Conservation (phyloP, 495 filamentous ascomycete species). For the Penicillium tannophilum region DNA sequence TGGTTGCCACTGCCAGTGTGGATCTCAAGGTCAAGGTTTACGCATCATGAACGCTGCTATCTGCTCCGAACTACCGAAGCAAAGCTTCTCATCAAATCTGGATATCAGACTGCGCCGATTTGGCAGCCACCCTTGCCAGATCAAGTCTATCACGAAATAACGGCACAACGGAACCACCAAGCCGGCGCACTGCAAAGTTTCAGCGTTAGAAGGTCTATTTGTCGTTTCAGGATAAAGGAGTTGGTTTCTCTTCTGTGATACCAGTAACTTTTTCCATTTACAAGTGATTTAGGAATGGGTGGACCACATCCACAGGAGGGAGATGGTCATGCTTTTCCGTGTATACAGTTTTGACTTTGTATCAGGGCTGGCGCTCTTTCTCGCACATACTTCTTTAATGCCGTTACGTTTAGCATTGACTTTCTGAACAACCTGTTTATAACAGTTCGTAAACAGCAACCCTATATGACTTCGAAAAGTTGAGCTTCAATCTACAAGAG, state of each 20-base stretch:
- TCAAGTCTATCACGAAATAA: constrained; percentile 16
- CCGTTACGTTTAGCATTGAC: constrained; percentile 10
- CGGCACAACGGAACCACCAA: constrained; percentile 11
- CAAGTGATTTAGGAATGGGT: constrained; percentile 20
- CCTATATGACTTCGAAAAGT: neutral
- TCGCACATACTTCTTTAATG: constrained; percentile 29
- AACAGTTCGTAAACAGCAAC: neutral
- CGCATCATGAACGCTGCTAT: constrained; percentile 36
- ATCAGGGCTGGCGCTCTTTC: constrained; percentile 13
- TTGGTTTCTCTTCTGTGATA: constrained; percentile 36
- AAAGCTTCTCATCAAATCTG: constrained; percentile 1
- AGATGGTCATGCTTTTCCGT: constrained; percentile 7
- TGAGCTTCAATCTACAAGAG: neutral
- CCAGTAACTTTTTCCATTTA: constrained; percentile 30
- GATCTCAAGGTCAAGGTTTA: constrained; percentile 65
- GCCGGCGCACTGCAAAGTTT: constrained; percentile 13
- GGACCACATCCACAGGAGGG: constrained; percentile 8
- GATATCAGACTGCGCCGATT: neutral
- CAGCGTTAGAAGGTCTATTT: constrained; percentile 20
- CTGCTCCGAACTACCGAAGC: neutral
- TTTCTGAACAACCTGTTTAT: neutral
- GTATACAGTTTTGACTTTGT: constrained; percentile 22
- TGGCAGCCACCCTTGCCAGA: neutral
- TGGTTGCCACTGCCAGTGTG: constrained; percentile 66
- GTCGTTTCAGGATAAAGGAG: constrained; percentile 31